phyloP scores from a whole-genome alignment of 2,329 filamentous ascomycete genomes.

The Sporothrix brasiliensis region DNA sequence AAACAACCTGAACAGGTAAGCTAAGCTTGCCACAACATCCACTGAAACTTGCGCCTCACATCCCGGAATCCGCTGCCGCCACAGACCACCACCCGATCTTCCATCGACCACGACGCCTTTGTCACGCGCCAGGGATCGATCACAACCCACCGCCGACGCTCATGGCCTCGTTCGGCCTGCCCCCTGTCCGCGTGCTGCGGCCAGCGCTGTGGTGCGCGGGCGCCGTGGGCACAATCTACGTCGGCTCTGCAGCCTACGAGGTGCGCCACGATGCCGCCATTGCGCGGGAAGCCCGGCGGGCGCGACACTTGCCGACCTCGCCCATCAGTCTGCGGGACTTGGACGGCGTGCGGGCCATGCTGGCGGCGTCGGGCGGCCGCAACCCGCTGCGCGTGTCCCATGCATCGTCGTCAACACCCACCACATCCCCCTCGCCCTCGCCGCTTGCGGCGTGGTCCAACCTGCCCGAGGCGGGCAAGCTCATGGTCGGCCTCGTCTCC shows the following conservation, averaged over 20 bases:
- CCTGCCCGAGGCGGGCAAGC: conserved; percentile 33
- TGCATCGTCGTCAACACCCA: neutral
- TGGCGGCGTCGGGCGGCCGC: neutral
- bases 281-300: conserved; percentile 27
- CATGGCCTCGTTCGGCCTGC: conserved; percentile 27
- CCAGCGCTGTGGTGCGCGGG: conserved; percentile 36
- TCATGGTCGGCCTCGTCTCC: conserved; percentile 34
- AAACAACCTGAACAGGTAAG: neutral
- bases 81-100: no score
- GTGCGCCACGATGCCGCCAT: conserved; percentile 34
- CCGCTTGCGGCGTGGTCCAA: conserved; percentile 30
- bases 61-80: no score
- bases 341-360: conserved; percentile 10
- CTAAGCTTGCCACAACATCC: neutral
- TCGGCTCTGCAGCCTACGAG: conserved; percentile 34
- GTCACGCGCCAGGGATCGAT: no score
- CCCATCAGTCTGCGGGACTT: neutral
- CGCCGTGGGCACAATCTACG: conserved; percentile 34
- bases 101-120: no score
- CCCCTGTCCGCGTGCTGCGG: conserved; percentile 36
- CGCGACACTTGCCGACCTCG: conserved; percentile 8
- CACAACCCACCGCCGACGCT: no score
- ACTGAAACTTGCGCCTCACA: neutral
- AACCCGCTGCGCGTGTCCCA: neutral
- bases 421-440: neutral